Percentiles rank a stretch among this genome's conserved stretches.
Conservation (phyloP, 2,329 filamentous ascomycete genomes). For the Penicillium rolfsii region DNA sequence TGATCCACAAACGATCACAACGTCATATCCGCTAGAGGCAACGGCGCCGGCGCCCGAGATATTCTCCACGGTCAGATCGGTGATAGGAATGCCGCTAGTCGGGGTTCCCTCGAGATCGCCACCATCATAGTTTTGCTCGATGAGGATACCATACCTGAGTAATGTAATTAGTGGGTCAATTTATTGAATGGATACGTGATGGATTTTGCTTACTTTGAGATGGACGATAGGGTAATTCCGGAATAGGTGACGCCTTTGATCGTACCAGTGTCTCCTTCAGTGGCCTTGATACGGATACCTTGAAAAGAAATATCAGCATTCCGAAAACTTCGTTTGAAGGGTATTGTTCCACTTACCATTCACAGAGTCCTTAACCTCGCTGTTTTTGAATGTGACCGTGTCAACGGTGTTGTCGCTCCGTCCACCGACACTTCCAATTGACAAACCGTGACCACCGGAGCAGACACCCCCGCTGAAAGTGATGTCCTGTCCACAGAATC, state of each 20-base stretch:
- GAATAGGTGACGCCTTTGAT: constrained; percentile 58
- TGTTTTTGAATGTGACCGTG: constrained; percentile 55
- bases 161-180: neutral
- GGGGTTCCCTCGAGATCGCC: constrained; percentile 46
- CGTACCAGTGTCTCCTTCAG: constrained; percentile 55
- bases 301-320: neutral
- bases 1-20: constrained; percentile 59
- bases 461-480: constrained; percentile 52
- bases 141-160: constrained; percentile 53
- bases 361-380: constrained; percentile 50
- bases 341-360: constrained; percentile 22
- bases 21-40: constrained; percentile 39
- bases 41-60: constrained; percentile 40
- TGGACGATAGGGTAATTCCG: constrained; percentile 55
- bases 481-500: constrained; percentile 41
- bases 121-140: constrained; percentile 59
- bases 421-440: constrained; percentile 47
- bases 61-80: constrained; percentile 40
- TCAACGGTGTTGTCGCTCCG: constrained; percentile 58
- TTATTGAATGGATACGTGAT: neutral
- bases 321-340: too few species aligned
- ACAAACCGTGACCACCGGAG: constrained; percentile 41
- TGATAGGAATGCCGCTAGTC: constrained; percentile 45
- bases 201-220: constrained; percentile 41
- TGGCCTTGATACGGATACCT: constrained; percentile 53